phyloP scores from a whole-genome alignment of 768 basidiomycete genomes.

The Lanmaoa rubissima region DNA sequence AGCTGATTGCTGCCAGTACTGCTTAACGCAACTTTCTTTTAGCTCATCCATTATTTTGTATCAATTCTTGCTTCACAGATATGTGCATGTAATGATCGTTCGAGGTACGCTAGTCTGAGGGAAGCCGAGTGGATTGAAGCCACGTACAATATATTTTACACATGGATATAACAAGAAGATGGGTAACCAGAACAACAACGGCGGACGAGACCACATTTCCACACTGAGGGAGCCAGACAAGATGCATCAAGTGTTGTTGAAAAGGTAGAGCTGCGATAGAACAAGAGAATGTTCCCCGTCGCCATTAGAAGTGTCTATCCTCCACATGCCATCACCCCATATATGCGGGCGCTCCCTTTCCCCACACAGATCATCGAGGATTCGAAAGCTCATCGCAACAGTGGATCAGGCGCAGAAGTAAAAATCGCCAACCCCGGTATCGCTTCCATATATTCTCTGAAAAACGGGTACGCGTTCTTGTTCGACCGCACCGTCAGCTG shows the following conservation, averaged over 20 bases:
- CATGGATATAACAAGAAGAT: too few relatives aligned
- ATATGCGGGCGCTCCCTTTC: not conserved
- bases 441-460: constrained; percentile 22
- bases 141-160: too few relatives aligned
- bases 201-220: too few relatives aligned
- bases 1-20: constrained; percentile 5
- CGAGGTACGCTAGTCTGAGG: too few relatives aligned
- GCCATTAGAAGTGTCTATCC: not conserved
- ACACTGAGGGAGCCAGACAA: not conserved
- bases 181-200: too few relatives aligned
- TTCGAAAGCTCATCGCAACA: not conserved
- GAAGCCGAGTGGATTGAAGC: too few relatives aligned
- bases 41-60: too few relatives aligned
- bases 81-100: too few relatives aligned
- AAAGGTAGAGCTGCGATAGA: too few relatives aligned
- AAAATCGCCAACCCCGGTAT: constrained; percentile 22
- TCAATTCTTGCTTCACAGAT: too few relatives aligned
- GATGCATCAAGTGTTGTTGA: not conserved
- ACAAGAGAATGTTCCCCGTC: not conserved
- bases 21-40: too few relatives aligned
- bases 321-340: not conserved
- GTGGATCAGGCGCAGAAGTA: constrained; percentile 3
- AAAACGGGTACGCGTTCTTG: constrained; percentile 17
- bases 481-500: constrained; percentile 26
- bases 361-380: not conserved